phyloP scores from a whole-genome alignment of 768 basidiomycete species.

The Cystobasidium tubakii region DNA sequence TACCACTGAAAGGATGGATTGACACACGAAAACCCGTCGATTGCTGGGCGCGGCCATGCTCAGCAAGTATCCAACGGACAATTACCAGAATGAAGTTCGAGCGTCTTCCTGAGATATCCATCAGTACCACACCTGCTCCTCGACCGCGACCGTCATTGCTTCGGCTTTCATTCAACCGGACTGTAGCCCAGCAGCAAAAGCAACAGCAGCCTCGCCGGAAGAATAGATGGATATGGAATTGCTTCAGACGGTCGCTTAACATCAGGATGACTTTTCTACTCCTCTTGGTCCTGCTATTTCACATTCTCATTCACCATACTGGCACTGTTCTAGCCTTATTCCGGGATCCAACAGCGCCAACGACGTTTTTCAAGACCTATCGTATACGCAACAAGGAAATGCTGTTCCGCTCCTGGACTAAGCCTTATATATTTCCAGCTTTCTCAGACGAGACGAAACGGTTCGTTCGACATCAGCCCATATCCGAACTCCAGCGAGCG shows the following conservation, averaged over 20 bases:
- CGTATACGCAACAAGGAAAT: background rate
- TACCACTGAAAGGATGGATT: too few species aligned
- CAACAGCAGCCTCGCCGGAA: background rate
- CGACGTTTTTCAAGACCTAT: constrained; percentile 12
- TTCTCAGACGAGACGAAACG: constrained; percentile 12
- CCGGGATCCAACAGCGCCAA: constrained; percentile 10
- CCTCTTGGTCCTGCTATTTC: background rate
- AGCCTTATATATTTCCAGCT: background rate
- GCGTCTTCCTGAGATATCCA: background rate
- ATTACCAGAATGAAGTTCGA: background rate
- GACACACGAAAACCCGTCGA: too few species aligned
- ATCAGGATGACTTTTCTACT: background rate
- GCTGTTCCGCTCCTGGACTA: background rate
- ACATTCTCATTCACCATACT: background rate
- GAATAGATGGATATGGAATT: background rate
- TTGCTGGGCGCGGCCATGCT: too few species aligned
- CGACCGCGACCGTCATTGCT: background rate
- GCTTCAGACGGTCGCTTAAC: background rate
- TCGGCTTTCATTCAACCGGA: background rate
- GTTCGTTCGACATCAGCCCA: background rate
- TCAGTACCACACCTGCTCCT: background rate
- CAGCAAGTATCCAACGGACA: background rate
- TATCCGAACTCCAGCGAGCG: background rate
- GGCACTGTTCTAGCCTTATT: background rate
- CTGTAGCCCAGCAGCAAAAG: background rate